A percentile compares a stretch with the other conserved stretches of the same genome.
phyloP scores from a whole-genome alignment of 1,139 yeast species.

The Yarrowia galli region DNA sequence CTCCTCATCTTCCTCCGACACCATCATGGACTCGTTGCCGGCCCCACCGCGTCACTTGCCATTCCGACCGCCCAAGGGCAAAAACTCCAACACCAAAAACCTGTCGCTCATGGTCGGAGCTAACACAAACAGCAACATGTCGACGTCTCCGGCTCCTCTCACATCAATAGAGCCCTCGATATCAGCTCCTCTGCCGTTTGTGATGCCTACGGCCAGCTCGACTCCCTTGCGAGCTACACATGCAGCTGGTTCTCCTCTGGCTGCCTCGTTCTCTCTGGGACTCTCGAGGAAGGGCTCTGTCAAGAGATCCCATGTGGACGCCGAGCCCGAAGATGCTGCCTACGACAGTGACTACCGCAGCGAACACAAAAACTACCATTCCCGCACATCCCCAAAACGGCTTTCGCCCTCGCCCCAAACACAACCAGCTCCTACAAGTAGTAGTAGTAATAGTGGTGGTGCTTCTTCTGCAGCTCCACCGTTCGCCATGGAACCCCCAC shows the following conservation, averaged over 20 bases:
- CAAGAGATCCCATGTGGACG: constrained; percentile 23
- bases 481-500: constrained; percentile 24
- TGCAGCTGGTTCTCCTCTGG: neutral
- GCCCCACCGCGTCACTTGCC: constrained; percentile 33
- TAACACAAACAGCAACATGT: neutral
- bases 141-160: neutral
- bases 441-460: no score
- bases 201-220: constrained; percentile 4
- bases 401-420: constrained; percentile 12
- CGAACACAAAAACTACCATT: constrained; percentile 33
- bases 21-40: constrained; percentile 5
- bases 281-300: constrained; percentile 21
- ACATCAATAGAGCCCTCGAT: constrained; percentile 12
- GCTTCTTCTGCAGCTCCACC: neutral
- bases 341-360: constrained; percentile 28
- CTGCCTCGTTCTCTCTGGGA: constrained; percentile 5
- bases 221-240: constrained; percentile 6
- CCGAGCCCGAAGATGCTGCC: constrained; percentile 23
- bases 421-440: neutral
- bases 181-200: constrained; percentile 23
- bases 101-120: constrained; percentile 20
- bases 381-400: constrained; percentile 16
- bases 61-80: constrained; percentile 34
- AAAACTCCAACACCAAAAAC: constrained; percentile 36
- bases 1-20: neutral